Evolutionary conservation across 371 early-diverging fungal genomes (phyloP), one percentile per base, ranked within the genome.

Genomic region (Funneliformis caledonium): DNA sequence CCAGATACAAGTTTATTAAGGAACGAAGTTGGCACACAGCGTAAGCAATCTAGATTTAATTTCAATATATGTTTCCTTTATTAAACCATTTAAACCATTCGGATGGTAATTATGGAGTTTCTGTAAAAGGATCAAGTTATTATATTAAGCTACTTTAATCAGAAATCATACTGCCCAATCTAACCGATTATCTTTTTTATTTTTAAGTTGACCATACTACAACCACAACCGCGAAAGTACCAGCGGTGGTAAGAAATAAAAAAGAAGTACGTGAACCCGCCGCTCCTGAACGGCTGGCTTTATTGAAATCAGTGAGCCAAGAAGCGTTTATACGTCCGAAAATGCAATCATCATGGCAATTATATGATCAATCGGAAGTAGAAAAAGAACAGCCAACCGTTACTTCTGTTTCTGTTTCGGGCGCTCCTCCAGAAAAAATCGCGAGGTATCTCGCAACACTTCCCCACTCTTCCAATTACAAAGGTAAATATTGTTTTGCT

Each of bases 271-370:
- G 80, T 31, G 83, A 69, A 6, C 52, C 52, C 19, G 69, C 43
- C 4, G 43, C 43, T 2, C 69, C 84, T 33, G 82, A 82, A 2
- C 81, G 84, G 6, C 83, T 87, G 52, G 89, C 89, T 1, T 84
- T 91, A 68, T 84, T 93, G 81, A 92, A 93, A 61, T 88, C 94
- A n/a, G 91, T 93, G 8, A 88, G 93, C 83, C 88, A 91, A 19
- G 94, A 94, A 76, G 82, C 89, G 76, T 94, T 91, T 84, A 92
- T 94, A 48, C 88, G 94, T 19, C 96, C 96, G 10, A 95, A 96
- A 82, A 87, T 94, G 75, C 85, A 85, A n/a, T 91, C 91, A 84
- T 52, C 52, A 19, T 96, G 94, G 94, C 87, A 85, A 64, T 59
- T 88, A 3, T 93, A 91, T 79, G 91, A 92, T 61, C 92, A 93